Base-by-base conservation (phyloP, 139 green algal species). In the Chlamydomonas schloesseri region DNA sequence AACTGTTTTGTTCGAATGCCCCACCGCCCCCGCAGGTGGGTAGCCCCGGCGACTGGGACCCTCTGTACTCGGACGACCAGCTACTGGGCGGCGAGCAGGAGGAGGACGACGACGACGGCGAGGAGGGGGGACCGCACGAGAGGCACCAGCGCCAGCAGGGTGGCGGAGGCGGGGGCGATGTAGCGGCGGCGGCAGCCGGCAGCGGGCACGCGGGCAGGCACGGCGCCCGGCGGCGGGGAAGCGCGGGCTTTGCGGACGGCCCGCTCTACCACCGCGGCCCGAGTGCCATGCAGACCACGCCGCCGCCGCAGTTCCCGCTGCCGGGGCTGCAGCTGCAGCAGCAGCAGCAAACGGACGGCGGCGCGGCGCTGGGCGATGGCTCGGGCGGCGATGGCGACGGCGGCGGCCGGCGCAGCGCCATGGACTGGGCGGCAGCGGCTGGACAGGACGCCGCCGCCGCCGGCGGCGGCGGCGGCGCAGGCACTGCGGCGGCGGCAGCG, bases 1-100 rank as follows among this genome's bases (percentile, higher is more conserved):
- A 2, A n/a, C 24, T 67, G 6, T 9, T 36, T 29, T 23, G n/a
- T 47, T 47, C 31, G 31, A n/a, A n/a, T n/a, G n/a, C n/a, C n/a
- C n/a, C n/a, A n/a, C n/a, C n/a, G n/a, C n/a, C 65, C 9, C 20
- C 21, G 78, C 64, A 84, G 78, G 62, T 84, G 3, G 78, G 78
- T 29, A 82, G 73, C 36, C 89, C 86, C n/a, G 83, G 89, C 28
- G 91, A 94, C 47, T 94, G 91, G 91, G 87, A 94, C 84, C 91
- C 91, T 14, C 79, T 83, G n/a, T 77, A 68, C 47, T 80, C 53
- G 21, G 76, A 75, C 57, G 70, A 82, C n/a, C 71, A 86, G 74
- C 75, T 83, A 33, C 73, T 79, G 10, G 67, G 68, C 2, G 68
- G 65, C 67, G 50, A 71, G 6, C 6, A 37, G 28, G 47, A 26